phyloP scores from a whole-genome alignment of 2,329 filamentous ascomycete species.

The Orbilia quercus region DNA sequence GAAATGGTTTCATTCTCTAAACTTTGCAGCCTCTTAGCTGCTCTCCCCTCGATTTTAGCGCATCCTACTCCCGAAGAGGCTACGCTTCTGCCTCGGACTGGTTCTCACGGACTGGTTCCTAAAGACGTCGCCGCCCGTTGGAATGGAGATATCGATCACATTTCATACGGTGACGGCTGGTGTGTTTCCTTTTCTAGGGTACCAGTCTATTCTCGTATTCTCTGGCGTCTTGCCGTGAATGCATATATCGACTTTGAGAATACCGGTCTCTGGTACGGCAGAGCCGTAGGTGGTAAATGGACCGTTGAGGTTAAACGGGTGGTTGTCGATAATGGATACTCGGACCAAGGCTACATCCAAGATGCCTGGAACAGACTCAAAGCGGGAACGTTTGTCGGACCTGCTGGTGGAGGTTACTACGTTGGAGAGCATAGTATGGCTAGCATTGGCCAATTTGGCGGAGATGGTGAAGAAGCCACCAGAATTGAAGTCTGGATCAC shows the following conservation, averaged over 20 bases:
- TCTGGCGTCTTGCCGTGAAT: slow-evolving; percentile 15
- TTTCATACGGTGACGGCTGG: slow-evolving; percentile 23
- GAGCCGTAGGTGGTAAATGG: slow-evolving; percentile 20
- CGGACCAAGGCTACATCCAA: slow-evolving; percentile 7
- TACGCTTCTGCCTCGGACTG: background rate
- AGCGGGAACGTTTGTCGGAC: slow-evolving; percentile 12
- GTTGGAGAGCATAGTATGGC: slow-evolving; percentile 23
- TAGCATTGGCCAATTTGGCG: slow-evolving; percentile 25
- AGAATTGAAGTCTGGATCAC: slow-evolving; percentile 33
- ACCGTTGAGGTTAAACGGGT: slow-evolving; percentile 31
- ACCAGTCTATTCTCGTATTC: slow-evolving; percentile 20
- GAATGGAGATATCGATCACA: slow-evolving; percentile 21
- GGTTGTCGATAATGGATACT: slow-evolving; percentile 30
- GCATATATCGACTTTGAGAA: slow-evolving; percentile 17
- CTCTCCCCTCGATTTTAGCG: slow-evolving; percentile 5
- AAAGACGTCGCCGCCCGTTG: slow-evolving; percentile 23
- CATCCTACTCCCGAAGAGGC: slow-evolving; percentile 1
- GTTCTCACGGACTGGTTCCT: slow-evolving; percentile 9
- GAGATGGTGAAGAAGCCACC: slow-evolving; percentile 20
- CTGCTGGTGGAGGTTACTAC: slow-evolving; percentile 2
- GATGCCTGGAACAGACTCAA: slow-evolving; percentile 25
- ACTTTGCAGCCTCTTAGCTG: background rate
- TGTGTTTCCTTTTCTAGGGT: slow-evolving; percentile 14
- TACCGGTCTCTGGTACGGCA: slow-evolving; percentile 23
- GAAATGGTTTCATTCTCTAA: slow-evolving; percentile 22